Evolutionary conservation across 2,329 filamentous ascomycete species (phyloP).

Genomic region (Exophiala sp.): DNA sequence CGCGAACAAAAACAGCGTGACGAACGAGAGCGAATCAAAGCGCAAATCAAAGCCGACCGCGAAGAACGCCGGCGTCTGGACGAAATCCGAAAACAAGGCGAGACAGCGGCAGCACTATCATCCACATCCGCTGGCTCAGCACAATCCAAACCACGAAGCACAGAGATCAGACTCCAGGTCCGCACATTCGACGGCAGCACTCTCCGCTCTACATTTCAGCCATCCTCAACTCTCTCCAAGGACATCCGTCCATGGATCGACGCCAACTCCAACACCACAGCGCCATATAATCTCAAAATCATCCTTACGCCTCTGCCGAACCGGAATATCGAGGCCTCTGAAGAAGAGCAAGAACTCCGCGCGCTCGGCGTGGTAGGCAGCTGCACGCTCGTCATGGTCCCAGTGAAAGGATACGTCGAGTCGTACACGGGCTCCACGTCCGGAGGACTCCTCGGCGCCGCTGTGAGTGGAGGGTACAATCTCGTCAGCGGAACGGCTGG

Average conservation of each 20-base stretch:
- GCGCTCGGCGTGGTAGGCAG: conserved; percentile 73
- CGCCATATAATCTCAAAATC: conserved; percentile 79
- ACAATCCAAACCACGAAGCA: conserved; percentile 22
- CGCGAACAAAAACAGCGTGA: conserved; percentile 63
- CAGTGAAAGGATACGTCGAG: conserved; percentile 59
- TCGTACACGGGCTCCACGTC: conserved; percentile 49
- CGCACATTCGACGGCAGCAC: conserved; percentile 80
- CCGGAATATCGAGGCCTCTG: conserved; percentile 66
- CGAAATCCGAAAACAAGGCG: conserved; percentile 44
- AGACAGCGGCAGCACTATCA: conserved; percentile 3
- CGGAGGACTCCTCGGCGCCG: conserved; percentile 33
- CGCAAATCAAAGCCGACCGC: conserved; percentile 74
- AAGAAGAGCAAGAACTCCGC: conserved; percentile 66
- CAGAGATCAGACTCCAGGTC: conserved; percentile 65
- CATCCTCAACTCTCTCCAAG: conserved; percentile 57
- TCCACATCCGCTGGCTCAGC: conserved; percentile 1
- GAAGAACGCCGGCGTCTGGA: conserved; percentile 60
- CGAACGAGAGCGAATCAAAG: conserved; percentile 68
- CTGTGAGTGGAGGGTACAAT: conserved; percentile 42
- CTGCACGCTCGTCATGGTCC: conserved; percentile 77
- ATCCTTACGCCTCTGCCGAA: conserved; percentile 76
- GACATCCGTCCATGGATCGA: conserved; percentile 79
- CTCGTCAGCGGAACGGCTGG: conserved; percentile 44
- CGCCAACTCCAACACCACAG: conserved; percentile 52
- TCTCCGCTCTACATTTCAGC: conserved; percentile 68